Evolutionary conservation across 2,329 filamentous ascomycete species (phyloP).

Genomic region (Aspergillus latus): DNA sequence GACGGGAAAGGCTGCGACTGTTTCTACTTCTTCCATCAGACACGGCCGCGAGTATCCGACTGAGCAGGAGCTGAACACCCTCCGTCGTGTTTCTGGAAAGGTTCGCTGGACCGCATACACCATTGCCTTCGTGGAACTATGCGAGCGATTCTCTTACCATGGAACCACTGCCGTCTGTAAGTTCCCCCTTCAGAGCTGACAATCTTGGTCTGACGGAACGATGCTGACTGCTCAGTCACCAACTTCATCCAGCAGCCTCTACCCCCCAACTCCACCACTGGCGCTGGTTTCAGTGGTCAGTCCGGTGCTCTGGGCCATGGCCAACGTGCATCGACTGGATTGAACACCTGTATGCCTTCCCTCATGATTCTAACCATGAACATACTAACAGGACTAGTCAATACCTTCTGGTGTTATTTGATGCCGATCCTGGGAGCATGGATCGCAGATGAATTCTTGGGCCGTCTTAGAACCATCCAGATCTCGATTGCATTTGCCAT

Average conservation of each 20-base stretch:
- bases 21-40: not conserved
- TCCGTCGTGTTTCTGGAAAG: constrained; percentile 38
- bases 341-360: constrained; percentile 44
- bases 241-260: constrained; percentile 63
- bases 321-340: constrained; percentile 56
- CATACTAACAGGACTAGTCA: constrained; percentile 37
- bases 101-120: constrained; percentile 68
- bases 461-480: constrained; percentile 70
- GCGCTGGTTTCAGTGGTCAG: constrained; percentile 37
- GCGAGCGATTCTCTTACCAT: constrained; percentile 77
- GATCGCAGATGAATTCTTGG: constrained; percentile 68
- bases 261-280: constrained; percentile 56
- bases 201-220: no score
- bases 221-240: constrained; percentile 44
- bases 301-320: constrained; percentile 61
- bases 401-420: constrained; percentile 63
- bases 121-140: constrained; percentile 71
- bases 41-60: constrained; percentile 29
- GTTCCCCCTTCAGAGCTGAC: constrained; percentile 15
- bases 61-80: constrained; percentile 33
- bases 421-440: constrained; percentile 62
- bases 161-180: constrained; percentile 67
- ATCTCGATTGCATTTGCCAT: constrained; percentile 65
- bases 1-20: constrained; percentile 10
- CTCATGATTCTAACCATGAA: not conserved